Base-by-base conservation (phyloP, 2,329 filamentous ascomycete species). In the Chaetomiaceae sp. region DNA sequence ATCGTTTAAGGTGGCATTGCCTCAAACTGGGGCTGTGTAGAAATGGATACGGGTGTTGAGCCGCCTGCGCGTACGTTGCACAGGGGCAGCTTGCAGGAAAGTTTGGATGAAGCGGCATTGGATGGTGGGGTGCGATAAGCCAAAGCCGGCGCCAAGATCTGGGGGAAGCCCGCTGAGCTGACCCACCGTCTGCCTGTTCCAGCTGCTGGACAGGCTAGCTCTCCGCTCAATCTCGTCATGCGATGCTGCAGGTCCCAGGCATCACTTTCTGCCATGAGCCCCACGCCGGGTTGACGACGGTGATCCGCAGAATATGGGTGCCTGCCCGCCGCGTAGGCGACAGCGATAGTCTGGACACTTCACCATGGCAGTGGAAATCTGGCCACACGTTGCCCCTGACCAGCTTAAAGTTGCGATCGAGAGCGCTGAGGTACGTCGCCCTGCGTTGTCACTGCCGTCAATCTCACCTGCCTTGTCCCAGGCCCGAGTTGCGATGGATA, bases 351-450 rank as follows among this genome's bases (percentile, higher is more conserved):
- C 26, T 20, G 20, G 19, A 50, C 42, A 38, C 41, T 42, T 41
- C 51, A 56, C 50, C 54, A 81, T 81, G 77, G 78, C 77, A 51
- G 63, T 80, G 55, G 74, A 72, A 54, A 72, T 80, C 67, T 81
- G 76, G 76, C 77, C 77, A 62, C 68, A 68, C 56, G 62, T 79
- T 47, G 63, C 73, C 43, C 68, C 70, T 3, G 67, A 64, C 24
- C 69, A 76, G 57, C 71, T 79, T 64, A 69, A 72, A 66, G 59
- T 63, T 58, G 71, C 71, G 54, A 64, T 71, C 54, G 70, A 71
- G 55, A 68, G 71, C 52, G 69, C 72, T 44, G 72, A 75, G 65
- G 77, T 80, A 65, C 53, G 71, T n/a, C n/a, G n/a, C n/a, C n/a
- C n/a, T n/a, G n/a, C n/a, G n/a, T n/a, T n/a, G n/a, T n/a, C n/a